Evolutionary conservation across 495 filamentous ascomycete species (phyloP), one percentile per base, ranked within the genome.

Genomic region (Lichina pygmaea): DNA sequence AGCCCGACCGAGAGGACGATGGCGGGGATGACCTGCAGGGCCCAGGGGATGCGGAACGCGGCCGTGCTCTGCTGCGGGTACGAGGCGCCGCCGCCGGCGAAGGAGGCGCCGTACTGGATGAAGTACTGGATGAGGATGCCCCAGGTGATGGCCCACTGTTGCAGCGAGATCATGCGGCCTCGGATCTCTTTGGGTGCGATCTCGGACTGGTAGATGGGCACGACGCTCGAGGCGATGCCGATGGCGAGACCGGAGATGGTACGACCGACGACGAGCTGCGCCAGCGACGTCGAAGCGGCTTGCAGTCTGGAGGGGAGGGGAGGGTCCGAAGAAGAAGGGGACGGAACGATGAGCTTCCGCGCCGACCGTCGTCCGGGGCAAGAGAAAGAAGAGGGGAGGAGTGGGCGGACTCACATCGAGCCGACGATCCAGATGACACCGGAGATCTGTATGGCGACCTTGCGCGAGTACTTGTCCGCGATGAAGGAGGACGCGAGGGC

Each of bases 71-170:
- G 66, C 44, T 67, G 58, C 6, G 68, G 68, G 52, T 73, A 63
- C 16, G 64, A 60, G 8, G 69, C 61, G 44, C 67, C 74, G n/a
- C 73, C 70, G 11, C 66, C 67, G 51, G 68, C 65, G 49, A 68
- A 70, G 16, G 75, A 73, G 33, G 71, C 63, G 13, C 74, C 75
- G 48, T 81, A 83, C 55, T 79, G 73, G 54, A 82, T 73, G 59
- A 78, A 77, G 58, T 70, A 79, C 60, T 77, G 73, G 45, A 73
- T 69, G 41, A 72, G 48, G 37, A 70, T 75, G 36, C 66, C 75
- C 72, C 79, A 86, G 15, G 77, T 82, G 43, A 83, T 83, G 3
- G 77, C 75, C 67, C 80, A 80, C 55, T 82, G 75, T 56, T 83
- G 77, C 4, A 77, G 58, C 15, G 69, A 71, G 10, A 86, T 78